phyloP scores from a whole-genome alignment of 2,329 filamentous ascomycete species.

The Diaporthe caulivora region DNA sequence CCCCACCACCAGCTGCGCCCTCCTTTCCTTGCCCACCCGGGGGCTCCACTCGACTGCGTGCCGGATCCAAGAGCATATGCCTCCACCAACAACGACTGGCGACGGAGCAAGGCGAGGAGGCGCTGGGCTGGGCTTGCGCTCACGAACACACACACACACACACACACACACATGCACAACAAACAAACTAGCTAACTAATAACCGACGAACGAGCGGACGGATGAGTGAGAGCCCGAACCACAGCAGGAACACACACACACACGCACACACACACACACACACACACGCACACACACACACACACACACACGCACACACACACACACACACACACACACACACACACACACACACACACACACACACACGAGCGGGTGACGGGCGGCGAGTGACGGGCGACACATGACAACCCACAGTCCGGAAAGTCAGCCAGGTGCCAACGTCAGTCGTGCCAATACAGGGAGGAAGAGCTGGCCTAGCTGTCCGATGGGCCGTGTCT shows the following conservation, averaged over 20 bases:
- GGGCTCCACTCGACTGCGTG: slow-evolving; percentile 35
- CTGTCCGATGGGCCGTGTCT: slow-evolving; percentile 25
- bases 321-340: not conserved
- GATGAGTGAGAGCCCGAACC: too few species aligned
- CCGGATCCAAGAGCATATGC: slow-evolving; percentile 24
- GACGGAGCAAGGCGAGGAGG: slow-evolving; percentile 32
- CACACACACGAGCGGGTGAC: not conserved
- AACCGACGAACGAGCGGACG: not conserved
- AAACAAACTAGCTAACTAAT: too few species aligned
- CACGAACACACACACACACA: not conserved
- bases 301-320: not conserved
- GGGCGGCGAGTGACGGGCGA: slow-evolving; percentile 1
- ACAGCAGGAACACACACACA: not conserved
- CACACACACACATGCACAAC: too few species aligned
- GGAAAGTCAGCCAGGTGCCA: slow-evolving; percentile 13
- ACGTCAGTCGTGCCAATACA: slow-evolving; percentile 26
- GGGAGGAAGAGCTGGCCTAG: slow-evolving; percentile 6
- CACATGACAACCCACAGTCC: slow-evolving; percentile 9
- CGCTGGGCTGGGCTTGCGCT: slow-evolving; percentile 19
- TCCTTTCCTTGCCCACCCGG: slow-evolving; percentile 36
- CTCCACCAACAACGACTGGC: slow-evolving; percentile 34
- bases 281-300: slow-evolving; percentile 7
- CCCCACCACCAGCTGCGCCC: slow-evolving; percentile 37
- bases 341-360: slow-evolving; percentile 2
- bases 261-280: slow-evolving; percentile 10